Evolutionary conservation across 495 filamentous ascomycete species (phyloP).

Genomic region (Hypoxylon intermedium): DNA sequence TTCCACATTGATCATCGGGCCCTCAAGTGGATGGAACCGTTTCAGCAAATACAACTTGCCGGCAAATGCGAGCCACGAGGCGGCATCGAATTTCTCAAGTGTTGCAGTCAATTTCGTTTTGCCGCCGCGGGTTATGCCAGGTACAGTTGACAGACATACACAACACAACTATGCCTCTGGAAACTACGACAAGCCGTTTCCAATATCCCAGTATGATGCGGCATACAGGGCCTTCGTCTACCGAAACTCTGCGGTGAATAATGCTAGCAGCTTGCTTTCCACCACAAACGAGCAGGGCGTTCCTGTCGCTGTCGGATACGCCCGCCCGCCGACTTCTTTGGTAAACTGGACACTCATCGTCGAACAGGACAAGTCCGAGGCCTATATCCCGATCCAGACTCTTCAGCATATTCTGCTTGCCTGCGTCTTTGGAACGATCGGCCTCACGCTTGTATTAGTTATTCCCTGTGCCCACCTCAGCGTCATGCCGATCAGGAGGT

Average conservation of each 20-base stretch:
- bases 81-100: conserved; percentile 46
- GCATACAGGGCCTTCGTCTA: conserved; percentile 60
- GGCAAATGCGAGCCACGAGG: conserved; percentile 45
- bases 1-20: conserved; percentile 70
- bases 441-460: conserved; percentile 68
- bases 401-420: conserved; percentile 79
- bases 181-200: conserved; percentile 59
- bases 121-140: conserved; percentile 46
- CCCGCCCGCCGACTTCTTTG: conserved; percentile 66
- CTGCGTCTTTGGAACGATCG: conserved; percentile 84
- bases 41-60: conserved; percentile 55
- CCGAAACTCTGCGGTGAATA: conserved; percentile 57
- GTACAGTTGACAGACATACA: conserved; percentile 56
- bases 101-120: conserved; percentile 56
- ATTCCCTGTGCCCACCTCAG: conserved; percentile 80
- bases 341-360: conserved; percentile 83
- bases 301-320: conserved; percentile 73
- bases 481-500: conserved; percentile 77
- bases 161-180: conserved; percentile 50
- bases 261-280: conserved; percentile 68
- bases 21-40: conserved; percentile 67
- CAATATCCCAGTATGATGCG: conserved; percentile 62
- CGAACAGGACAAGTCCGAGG: conserved; percentile 76
- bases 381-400: conserved; percentile 73
- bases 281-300: conserved; percentile 72